Evolutionary conservation across 176 grass and related monocot species (phyloP), one percentile per base, ranked within the genome.

Genomic region (Dendrocalamus sinicus): DNA sequence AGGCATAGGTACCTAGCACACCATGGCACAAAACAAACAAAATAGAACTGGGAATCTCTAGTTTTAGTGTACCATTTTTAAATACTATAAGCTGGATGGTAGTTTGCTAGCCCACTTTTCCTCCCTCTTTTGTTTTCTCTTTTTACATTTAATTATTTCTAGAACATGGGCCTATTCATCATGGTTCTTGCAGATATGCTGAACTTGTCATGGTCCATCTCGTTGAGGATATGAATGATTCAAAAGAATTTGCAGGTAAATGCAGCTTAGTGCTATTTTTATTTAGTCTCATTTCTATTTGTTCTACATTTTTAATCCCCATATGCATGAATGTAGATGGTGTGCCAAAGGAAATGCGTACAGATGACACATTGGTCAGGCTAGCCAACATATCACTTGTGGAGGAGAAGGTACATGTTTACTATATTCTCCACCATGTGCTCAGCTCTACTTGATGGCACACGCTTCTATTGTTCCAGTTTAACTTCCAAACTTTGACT

Each of bases 141-240:
- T 70, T 85, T 32, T 70, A 40, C 47, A 53, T 92, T 71, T 77
- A 52, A 19, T 57, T 76, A 72, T 84, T 65, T 40, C 11, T 87
- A 50, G 64, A 83, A 80, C 81, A 15, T 12, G 23, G 0, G 39
- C 72, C 30, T 81, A 61, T 55, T 47, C 22, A 51, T 79, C 35
- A n/a, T 86, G 54, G 30, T 87, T 89, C 76, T 78, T 83, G 82
- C 80, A 99, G 97, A 73, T 99, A 99, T 90, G 88, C 89, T 66
- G 85, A 88, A 87, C 90, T 96, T 55, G 90, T 99, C 76, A 99
- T 99, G 94, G 40, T 43, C 54, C 97, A 99, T 75, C 90, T 99
- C 74, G 77, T 92, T 77, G 97, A 99, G 65, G 94, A 90, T 55
- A 83, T 80, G 50, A 94, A 83, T 70, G 92, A 99, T 44, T 89